Evolutionary conservation across 176 grass and related monocot species (phyloP), one percentile per base, ranked within the genome.

Genomic region (Chrysopogon serrulatus): DNA sequence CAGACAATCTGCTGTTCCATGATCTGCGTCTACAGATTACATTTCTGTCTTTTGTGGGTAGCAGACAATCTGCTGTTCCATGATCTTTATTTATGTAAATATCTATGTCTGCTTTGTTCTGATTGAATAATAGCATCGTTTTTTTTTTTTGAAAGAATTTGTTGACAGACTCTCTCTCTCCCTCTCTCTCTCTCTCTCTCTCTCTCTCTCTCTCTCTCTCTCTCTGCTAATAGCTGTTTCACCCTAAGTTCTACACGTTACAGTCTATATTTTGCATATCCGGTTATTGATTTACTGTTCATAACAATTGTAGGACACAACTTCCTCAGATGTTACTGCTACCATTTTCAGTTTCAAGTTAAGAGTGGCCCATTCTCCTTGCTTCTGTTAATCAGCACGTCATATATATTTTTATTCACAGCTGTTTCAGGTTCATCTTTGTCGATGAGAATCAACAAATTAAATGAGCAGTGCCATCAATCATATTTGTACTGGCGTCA

Each of bases 401-500:
- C 37, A 17, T 16, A 61, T n/a, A 18, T 11, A 67, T 24, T 56
- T 56, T 8, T 56, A 39, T 82, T 10, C 36, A 19, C n/a, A 51
- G 59, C 19, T 78, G 17, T 24, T 85, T 26, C 30, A 13, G 8
- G 74, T 27, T 78, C 24, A 45, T 77, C 47, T 35, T 31, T 34
- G 26, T 74, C 3, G 26, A 71, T 65, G 42, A 74, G 42, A 41
- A 67, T 15, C 59, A 82, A 40, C 31, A 42, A 62, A 60, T 49
- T 51, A 26, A 70, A 60, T 49, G 31, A 11, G n/a, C 5, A 8
- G 32, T 40, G 26, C 32, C 13, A 41, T 78, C 65, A 51, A 78
- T 79, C 65, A 71, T 63, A 32, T 79, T 66, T 15, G 69, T 75
- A 57, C 42, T 43, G 13, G 34, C n/a, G 73, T 63, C 54, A 71